phyloP scores from a whole-genome alignment of 2,329 filamentous ascomycete genomes.

The Clarireedia sp. region DNA sequence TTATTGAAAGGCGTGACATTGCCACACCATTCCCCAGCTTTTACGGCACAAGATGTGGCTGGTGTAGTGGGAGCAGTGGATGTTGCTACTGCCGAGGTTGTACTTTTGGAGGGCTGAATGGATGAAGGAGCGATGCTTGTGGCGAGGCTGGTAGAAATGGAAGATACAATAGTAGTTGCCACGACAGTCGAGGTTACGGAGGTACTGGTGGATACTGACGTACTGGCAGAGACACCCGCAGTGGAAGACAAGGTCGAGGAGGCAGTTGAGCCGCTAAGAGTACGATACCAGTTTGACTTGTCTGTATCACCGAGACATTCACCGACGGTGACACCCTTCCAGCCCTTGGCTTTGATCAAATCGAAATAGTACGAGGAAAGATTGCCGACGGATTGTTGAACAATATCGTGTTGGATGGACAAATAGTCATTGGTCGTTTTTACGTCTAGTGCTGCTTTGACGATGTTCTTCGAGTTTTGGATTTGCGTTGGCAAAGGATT shows the following conservation, averaged over 20 bases:
- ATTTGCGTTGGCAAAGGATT: constrained; percentile 35
- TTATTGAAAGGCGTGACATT: neutral
- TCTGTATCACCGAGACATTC: constrained; percentile 37
- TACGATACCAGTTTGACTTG: constrained; percentile 35
- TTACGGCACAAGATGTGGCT: neutral
- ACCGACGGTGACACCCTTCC: constrained; percentile 36
- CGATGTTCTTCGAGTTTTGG: constrained; percentile 38
- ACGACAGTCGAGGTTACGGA: neutral
- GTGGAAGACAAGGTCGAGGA: neutral
- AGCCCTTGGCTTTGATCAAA: constrained; percentile 29
- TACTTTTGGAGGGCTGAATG: neutral
- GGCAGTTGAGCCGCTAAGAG: constrained; percentile 4
- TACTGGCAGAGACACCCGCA: neutral
- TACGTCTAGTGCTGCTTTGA: constrained; percentile 31
- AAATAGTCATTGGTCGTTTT: constrained; percentile 29
- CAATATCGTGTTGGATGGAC: constrained; percentile 35
- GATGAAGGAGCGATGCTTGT: neutral
- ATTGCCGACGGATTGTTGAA: constrained; percentile 26
- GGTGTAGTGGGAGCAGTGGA: neutral
- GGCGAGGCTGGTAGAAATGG: neutral
- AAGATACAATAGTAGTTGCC: neutral
- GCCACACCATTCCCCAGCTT: constrained; percentile 5
- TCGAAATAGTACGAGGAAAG: constrained; percentile 26
- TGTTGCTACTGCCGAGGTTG: neutral
- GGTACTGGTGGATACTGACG: neutral